A percentile compares a stretch with the other conserved stretches of the same genome.
Evolutionary conservation across 768 basidiomycete species (phyloP).

Genomic region (Neoboletus magnificus): DNA sequence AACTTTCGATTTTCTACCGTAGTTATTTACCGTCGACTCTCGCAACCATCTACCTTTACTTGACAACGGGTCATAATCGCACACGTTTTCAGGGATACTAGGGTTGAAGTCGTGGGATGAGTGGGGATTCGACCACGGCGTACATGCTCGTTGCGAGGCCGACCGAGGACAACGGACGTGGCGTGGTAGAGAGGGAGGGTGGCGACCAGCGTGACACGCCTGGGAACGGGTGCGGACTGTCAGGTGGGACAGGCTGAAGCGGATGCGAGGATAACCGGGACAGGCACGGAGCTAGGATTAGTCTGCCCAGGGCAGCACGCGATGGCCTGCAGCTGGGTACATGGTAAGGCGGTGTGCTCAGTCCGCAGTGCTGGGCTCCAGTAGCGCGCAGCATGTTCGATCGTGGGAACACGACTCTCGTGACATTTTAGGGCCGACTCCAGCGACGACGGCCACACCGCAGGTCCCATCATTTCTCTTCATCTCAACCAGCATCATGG

Average conservation of each 20-base stretch:
- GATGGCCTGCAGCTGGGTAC: background rate
- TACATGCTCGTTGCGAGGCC: background rate
- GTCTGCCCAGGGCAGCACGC: constrained; percentile 9
- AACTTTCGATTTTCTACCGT: constrained; percentile 29
- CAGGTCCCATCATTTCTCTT: constrained; percentile 12
- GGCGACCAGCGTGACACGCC: constrained; percentile 11
- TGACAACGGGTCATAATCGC: constrained; percentile 19
- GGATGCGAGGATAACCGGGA: background rate
- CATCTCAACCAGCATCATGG: constrained; percentile 42
- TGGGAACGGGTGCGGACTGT: constrained; percentile 14
- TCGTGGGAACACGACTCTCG: constrained; percentile 21
- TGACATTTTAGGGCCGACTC: constrained; percentile 25
- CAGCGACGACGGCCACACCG: constrained; percentile 10
- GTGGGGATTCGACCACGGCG: background rate
- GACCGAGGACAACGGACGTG: background rate
- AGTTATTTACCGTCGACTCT: constrained; percentile 24
- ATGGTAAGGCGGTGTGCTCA: constrained; percentile 18
- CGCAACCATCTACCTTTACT: constrained; percentile 7
- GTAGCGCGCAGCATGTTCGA: background rate
- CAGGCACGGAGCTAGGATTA: background rate
- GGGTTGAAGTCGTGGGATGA: constrained; percentile 5
- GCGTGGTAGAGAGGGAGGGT: background rate
- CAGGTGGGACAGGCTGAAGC: constrained; percentile 4
- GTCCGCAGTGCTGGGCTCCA: background rate
- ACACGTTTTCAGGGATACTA: constrained; percentile 10